Base-by-base conservation (phyloP, 2,329 filamentous ascomycete species). In the Trichoderma sp. region DNA sequence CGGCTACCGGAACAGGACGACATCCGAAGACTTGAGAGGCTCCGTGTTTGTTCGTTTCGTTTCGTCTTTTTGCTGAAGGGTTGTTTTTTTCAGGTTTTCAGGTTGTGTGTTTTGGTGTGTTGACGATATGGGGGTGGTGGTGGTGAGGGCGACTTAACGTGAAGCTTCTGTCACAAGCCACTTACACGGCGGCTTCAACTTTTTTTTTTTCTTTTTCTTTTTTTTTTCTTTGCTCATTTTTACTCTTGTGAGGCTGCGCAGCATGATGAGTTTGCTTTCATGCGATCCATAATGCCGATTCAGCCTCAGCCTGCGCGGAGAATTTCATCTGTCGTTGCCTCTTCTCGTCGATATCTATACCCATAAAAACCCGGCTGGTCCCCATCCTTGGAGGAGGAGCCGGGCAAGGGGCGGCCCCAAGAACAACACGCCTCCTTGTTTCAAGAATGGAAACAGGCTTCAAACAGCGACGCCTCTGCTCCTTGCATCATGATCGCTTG, bases 361-460 rank as follows among this genome's bases (percentile, higher is more conserved):
- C 42, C 42, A 48, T 48, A 22, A 6, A 4, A 48, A 48, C n/a
- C 42, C 42, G 42, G 42, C 42, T 9, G 19, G 42, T 45, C 39
- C n/a, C 39, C n/a, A 45, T 45, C n/a, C 9, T n/a, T 45, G 19
- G 42, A 48, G n/a, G 19, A 19, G 39, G n/a, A n/a, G 17, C 39
- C 0, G n/a, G 39, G 1, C 42, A 48, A 48, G 42, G 42, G 42
- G 42, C 42, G 42, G n/a, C n/a, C 42, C 42, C 19, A 19, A 29
- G 27, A 54, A 34, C 50, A 54, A 54, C 27, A 54, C n/a, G 52
- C 52, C 52, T 54, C 52, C 52, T 54, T 54, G 52, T 76, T 77
- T 77, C 72, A 72, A 76, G 70, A 70, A 70, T 72, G 70, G 53
- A 57, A 57, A 34, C 65, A 34, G 42, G 34, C 61, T 72, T 74